Evolutionary conservation across 2,329 filamentous ascomycete genomes (phyloP), one percentile per base, ranked within the genome.

Genomic region (Truncatella angustata): DNA sequence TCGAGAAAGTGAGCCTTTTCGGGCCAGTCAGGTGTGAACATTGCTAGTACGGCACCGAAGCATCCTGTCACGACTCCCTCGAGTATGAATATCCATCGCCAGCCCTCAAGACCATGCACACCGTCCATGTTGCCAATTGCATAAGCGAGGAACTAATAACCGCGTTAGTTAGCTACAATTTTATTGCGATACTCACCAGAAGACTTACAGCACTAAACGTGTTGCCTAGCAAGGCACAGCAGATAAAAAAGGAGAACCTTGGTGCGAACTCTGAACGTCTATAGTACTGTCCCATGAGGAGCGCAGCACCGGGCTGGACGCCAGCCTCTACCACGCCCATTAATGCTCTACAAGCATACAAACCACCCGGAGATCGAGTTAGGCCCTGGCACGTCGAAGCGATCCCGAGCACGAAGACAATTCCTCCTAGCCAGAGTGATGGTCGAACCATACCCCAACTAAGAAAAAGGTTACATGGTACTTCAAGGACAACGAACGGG

Each of bases 11-110:
- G 30, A 11, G 46, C 30, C 21, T 49, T 39, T 11, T 36, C 46
- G n/a, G 46, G 46, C 32, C 30, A 49, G 32, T 16, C 20, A 16
- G 46, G 46, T 14, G 30, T 35, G 16, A 47, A 35, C n/a, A 47
- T 32, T 7, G 26, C 44, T 10, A 49, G 46, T 7, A 49, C 46
- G 32, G 39, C 26, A n/a, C 30, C 30, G 32, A 39, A 37, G 18
- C 32, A 49, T 14, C 30, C 32, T n/a, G 60, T 61, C n/a, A 59
- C 48, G 18, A 58, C 55, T 4, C 59, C 60, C 24, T 62, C 60
- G 28, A 63, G 47, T 3, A 57, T 46, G 21, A 57, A 52, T 43
- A 67, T 65, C 63, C 62, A 65, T 14, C 62, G 60, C 63, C 63
- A 66, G 2, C 61, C 63, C 9, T 49, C 49, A 5, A 65, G 34